A percentile compares a stretch with the other conserved stretches of the same genome.
Evolutionary conservation across 2,329 filamentous ascomycete genomes (phyloP).

Genomic region (Epichloe sibirici): DNA sequence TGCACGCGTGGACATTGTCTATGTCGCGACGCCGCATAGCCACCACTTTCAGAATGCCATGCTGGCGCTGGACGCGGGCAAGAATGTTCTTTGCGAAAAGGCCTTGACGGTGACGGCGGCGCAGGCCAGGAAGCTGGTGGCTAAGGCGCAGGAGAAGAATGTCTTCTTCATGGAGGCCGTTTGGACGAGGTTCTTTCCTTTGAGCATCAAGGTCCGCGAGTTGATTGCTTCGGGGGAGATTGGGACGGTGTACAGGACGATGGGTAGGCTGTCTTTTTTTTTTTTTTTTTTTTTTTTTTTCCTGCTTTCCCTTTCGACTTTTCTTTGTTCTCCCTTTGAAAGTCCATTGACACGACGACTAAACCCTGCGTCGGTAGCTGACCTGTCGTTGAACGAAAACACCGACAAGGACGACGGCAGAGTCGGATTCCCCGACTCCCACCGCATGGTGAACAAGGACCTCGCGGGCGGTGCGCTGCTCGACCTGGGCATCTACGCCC

Average conservation of each 20-base stretch:
- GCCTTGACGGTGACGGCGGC: constrained; percentile 73
- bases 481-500: constrained; percentile 76
- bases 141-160: constrained; percentile 59
- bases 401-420: constrained; percentile 36
- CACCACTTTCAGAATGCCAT: constrained; percentile 88
- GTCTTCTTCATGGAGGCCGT: constrained; percentile 77
- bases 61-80: constrained; percentile 71
- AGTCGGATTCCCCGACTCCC: constrained; percentile 43
- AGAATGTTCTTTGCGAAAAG: constrained; percentile 87
- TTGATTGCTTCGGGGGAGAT: constrained; percentile 43
- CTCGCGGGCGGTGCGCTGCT: constrained; percentile 73
- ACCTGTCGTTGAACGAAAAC: constrained; percentile 49
- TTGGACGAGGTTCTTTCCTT: constrained; percentile 81
- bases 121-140: constrained; percentile 60
- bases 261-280: constrained; percentile 26
- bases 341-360: neutral
- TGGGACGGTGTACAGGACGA: constrained; percentile 48
- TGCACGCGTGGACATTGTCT: constrained; percentile 70
- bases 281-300: neutral
- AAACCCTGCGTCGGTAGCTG: constrained; percentile 26
- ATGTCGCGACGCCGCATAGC: constrained; percentile 81
- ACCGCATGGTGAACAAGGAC: constrained; percentile 73
- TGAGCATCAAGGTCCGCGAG: constrained; percentile 64
- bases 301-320: no score
- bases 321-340: no score